These are phyloP conservation scores for Gossypium sturtianum DNA, from an alignment of 345 rosid genomes.

Conservation along the genomic window DNA sequence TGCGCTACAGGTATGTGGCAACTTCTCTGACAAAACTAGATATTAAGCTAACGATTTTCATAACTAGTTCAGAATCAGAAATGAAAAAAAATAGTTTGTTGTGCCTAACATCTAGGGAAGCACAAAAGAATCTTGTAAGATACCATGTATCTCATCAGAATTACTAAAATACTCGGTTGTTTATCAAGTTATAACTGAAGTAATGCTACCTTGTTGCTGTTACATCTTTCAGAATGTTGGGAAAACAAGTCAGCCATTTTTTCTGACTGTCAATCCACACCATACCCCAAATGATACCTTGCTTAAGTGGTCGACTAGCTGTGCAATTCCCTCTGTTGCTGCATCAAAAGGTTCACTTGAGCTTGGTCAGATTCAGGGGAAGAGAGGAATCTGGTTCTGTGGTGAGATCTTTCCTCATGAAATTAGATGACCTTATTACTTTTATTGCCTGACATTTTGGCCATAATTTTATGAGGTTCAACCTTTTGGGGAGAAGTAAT, in stretches of 20 bases:
- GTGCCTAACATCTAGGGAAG: background rate
- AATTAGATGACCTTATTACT: background rate
- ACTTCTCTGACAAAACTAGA: background rate
- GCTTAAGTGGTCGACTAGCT: conserved; percentile 74
- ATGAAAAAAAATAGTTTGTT: background rate
- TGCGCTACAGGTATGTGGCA: conserved; percentile 61
- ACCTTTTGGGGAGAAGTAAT: background rate
- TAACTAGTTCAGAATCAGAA: background rate
- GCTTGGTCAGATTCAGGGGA: conserved; percentile 73
- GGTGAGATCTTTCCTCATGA: conserved; percentile 24
- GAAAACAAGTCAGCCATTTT: background rate
- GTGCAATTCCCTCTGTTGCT: conserved; percentile 79
- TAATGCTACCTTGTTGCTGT: background rate
- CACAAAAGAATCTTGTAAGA: background rate
- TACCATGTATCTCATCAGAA: background rate
- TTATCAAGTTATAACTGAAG: background rate
- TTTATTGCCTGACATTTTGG: background rate
- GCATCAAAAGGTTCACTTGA: conserved; percentile 75
- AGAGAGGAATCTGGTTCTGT: conserved; percentile 79
- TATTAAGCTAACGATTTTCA: background rate
- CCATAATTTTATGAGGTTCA: background rate
- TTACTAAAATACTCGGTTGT: background rate
- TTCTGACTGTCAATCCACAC: conserved; percentile 3
- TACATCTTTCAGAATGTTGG: conserved; percentile 59
- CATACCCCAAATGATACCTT: conserved; percentile 43